Evolutionary conservation across 2,329 filamentous ascomycete genomes (phyloP), one percentile per base, ranked within the genome.

Genomic region (Pyrenophora seminiperda): DNA sequence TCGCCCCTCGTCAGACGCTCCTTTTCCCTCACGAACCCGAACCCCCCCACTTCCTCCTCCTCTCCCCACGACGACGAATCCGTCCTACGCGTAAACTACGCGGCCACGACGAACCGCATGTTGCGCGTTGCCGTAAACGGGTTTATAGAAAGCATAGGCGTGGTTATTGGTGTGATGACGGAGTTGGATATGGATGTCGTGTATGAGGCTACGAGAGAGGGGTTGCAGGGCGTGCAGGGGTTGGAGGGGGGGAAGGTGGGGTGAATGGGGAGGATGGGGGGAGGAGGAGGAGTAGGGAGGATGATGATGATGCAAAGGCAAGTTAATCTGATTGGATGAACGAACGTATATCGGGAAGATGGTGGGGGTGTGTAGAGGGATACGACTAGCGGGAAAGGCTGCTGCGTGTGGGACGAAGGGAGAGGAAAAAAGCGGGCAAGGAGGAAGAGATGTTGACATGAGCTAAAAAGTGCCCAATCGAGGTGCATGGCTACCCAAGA

Each of bases 31-130:
- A 74, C 66, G 18, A 53, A 61, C 3, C 45, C 49, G 13, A 3
- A 33, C n/a, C n/a, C 18, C 19, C 15, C 17, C 13, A 7, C 32
- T 4, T 13, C 32, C 22, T 5, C 41, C 13, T 13, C 22, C 5
- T 27, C 32, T 33, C 47, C 29, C n/a, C 19, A 40, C 57, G 13
- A 44, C 11, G 50, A 61, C 13, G 56, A 70, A 72, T 61, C 76
- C 1, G 74, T 92, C 4, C 78, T 97, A 40, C 80, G 82, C 53
- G 88, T 90, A 7, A 82, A 88, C 53, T 97, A 97, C 75, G 83
- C 81, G 46, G 94, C 94, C 1, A 91, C 91, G 0, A 97, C 94
- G 15, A 96, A 97, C 71, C 87, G 94, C 61, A 97, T 97, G 93
- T 81, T 99, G 50, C 87, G 94, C 36, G 94, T 99, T 2, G 90